Percentiles rank a stretch among this genome's conserved stretches.
These are phyloP conservation scores for Mycena venus DNA, from an alignment of 768 basidiomycete genomes.

Conservation along the genomic window DNA sequence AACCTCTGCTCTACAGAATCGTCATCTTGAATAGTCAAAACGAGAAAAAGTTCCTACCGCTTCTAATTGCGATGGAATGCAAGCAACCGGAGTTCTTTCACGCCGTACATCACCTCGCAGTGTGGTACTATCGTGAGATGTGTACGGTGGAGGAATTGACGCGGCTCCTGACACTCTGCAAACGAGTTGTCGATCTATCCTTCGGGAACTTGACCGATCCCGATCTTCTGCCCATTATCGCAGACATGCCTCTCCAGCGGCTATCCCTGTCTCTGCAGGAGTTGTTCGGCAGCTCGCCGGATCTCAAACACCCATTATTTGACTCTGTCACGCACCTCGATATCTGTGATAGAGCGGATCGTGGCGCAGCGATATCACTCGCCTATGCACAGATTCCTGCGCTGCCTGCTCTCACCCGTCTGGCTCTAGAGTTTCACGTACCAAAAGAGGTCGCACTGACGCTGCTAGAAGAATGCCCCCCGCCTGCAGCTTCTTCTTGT, in stretches of 20 bases:
- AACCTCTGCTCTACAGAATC: background rate
- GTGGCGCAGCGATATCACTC: too few relatives aligned
- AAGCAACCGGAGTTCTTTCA: background rate
- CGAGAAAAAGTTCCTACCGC: background rate
- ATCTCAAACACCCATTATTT: background rate
- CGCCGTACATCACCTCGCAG: background rate
- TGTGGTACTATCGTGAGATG: background rate
- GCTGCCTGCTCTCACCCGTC: background rate
- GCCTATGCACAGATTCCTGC: background rate
- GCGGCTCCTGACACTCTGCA: too few relatives aligned
- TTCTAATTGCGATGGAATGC: background rate
- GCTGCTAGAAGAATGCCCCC: background rate
- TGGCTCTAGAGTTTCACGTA: background rate
- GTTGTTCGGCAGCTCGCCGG: background rate
- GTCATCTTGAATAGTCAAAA: background rate
- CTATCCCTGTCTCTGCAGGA: background rate
- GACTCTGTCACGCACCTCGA: background rate
- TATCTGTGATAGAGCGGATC: background rate
- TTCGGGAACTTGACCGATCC: background rate
- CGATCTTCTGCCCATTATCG: background rate
- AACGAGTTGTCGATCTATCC: background rate
- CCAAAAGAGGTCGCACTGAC: background rate
- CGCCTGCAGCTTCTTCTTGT: background rate
- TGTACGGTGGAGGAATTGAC: background rate
- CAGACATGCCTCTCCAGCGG: background rate